A percentile compares a stretch with the other conserved stretches of the same genome.
These are phyloP conservation scores for Zelonia costaricensis DNA, from an alignment of 208 protist genomes.

Conservation along the genomic window DNA sequence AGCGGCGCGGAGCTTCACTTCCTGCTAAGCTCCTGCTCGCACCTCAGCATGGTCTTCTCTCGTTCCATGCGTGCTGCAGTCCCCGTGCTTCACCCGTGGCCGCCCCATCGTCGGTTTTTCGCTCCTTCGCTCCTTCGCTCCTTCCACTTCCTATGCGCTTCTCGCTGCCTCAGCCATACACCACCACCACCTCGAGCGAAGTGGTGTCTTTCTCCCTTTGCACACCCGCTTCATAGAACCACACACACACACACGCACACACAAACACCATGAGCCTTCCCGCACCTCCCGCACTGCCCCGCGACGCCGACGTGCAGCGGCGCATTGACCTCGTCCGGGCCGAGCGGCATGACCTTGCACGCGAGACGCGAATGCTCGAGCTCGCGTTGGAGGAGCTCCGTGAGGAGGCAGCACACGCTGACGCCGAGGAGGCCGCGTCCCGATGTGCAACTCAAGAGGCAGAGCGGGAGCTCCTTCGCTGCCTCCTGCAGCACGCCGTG, in stretches of 20 bases:
- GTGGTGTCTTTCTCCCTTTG: background rate
- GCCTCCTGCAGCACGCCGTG: constrained; percentile 1
- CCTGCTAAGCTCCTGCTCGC: too few species aligned
- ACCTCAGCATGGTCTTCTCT: too few species aligned
- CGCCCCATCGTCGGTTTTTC: too few species aligned
- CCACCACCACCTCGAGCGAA: too few species aligned
- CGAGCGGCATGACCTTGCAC: constrained; percentile 7
- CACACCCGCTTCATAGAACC: background rate
- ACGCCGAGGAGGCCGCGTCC: background rate
- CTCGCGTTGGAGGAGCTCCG: constrained; percentile 23
- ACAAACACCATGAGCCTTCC: background rate
- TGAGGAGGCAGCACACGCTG: constrained; percentile 1
- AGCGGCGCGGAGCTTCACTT: too few species aligned
- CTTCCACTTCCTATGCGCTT: background rate
- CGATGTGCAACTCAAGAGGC: background rate
- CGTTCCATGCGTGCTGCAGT: too few species aligned
- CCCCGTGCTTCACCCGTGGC: too few species aligned
- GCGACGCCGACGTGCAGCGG: background rate
- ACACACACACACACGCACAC: background rate
- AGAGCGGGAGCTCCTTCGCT: constrained; percentile 13
- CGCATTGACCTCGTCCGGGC: background rate
- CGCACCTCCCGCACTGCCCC: background rate
- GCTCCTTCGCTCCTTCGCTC: too few species aligned
- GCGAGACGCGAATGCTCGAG: constrained; percentile 19
- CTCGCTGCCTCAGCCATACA: background rate